Conservation (phyloP, 768 basidiomycete genomes). For the Rhizopogon vinicolor region DNA sequence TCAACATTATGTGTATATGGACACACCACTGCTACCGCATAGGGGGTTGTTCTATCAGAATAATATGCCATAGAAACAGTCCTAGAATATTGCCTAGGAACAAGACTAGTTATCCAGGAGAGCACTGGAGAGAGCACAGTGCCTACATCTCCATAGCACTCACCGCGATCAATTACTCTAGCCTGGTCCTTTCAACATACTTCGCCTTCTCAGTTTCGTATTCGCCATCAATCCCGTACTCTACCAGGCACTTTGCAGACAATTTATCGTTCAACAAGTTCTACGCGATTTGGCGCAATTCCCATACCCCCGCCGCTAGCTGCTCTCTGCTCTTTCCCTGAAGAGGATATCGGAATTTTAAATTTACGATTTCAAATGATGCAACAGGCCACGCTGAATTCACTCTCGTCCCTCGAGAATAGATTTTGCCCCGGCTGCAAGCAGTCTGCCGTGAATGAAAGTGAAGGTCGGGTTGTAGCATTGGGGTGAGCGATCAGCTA, state of each 20-base stretch:
- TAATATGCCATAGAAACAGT: too few species aligned
- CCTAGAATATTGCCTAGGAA: not conserved
- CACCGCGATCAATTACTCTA: not conserved
- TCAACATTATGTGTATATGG: too few species aligned
- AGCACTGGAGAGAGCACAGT: not conserved
- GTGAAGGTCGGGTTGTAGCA: slow-evolving; percentile 86
- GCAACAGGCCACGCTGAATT: not conserved
- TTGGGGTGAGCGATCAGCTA: slow-evolving; percentile 71
- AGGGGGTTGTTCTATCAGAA: too few species aligned
- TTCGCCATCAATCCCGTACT: not conserved
- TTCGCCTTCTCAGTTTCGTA: not conserved
- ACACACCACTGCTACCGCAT: too few species aligned
- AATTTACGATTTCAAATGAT: not conserved
- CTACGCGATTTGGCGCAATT: slow-evolving; percentile 3
- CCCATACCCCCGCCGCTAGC: slow-evolving; percentile 1
- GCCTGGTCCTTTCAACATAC: not conserved
- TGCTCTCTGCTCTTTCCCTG: slow-evolving; percentile 1
- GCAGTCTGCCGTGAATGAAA: slow-evolving; percentile 71
- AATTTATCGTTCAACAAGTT: not conserved
- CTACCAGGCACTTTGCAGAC: not conserved
- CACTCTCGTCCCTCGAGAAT: slow-evolving; percentile 37
- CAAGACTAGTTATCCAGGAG: not conserved
- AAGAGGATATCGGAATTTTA: not conserved
- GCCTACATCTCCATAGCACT: not conserved
- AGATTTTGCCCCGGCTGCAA: slow-evolving; percentile 81